phyloP scores from a whole-genome alignment of 2,329 filamentous ascomycete genomes.

The Xylariaceae sp. region DNA sequence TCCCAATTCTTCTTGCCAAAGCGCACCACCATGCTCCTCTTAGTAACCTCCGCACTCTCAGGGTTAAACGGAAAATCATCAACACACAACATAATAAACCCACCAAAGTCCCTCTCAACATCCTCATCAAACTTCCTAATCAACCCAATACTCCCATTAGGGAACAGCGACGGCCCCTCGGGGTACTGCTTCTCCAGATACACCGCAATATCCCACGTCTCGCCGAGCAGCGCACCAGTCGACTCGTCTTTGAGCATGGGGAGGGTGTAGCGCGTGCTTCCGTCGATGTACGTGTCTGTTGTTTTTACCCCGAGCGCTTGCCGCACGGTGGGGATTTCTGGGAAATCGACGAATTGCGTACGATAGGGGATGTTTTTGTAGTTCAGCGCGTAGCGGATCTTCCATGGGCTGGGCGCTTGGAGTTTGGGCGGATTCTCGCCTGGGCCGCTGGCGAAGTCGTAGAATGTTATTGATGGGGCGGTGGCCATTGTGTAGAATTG shows the following conservation, averaged over 20 bases:
- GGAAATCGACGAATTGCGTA: conserved; percentile 49
- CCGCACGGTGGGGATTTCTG: conserved; percentile 50
- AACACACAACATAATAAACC: neutral
- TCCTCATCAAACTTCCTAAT: neutral
- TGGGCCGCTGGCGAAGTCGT: conserved; percentile 39
- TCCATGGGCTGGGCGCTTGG: conserved; percentile 32
- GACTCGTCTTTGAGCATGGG: conserved; percentile 51
- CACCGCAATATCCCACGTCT: conserved; percentile 64
- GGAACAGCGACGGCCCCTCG: conserved; percentile 1
- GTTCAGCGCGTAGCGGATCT: conserved; percentile 37
- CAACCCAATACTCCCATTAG: neutral
- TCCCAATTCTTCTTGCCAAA: neutral
- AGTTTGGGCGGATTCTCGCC: conserved; percentile 23
- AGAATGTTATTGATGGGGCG: conserved; percentile 31
- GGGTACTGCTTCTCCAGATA: conserved; percentile 55
- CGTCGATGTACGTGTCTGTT: conserved; percentile 54
- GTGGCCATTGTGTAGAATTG: neutral
- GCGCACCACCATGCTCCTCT: neutral
- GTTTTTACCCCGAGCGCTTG: conserved; percentile 44
- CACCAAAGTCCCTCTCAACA: neutral
- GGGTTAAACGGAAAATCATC: neutral
- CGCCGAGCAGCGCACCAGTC: conserved; percentile 46
- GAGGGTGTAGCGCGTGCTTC: conserved; percentile 57
- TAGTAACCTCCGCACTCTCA: neutral
- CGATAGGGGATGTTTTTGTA: conserved; percentile 37